phyloP scores from a whole-genome alignment of 805 yeast species.

The Candida lessepsii region DNA sequence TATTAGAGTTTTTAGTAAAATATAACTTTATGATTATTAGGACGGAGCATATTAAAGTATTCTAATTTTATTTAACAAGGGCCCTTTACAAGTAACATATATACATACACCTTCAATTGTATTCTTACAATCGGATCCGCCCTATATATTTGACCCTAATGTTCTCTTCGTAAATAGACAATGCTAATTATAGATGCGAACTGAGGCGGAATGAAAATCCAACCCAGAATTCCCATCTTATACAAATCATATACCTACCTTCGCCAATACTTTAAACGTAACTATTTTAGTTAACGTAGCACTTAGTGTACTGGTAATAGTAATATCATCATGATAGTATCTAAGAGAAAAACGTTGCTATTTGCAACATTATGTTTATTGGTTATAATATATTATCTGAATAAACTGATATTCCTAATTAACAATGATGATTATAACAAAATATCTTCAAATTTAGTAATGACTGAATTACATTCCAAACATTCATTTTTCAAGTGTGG shows the following conservation, averaged over 20 bases:
- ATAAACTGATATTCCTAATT: background rate
- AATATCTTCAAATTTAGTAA: background rate
- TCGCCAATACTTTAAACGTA: too few species aligned
- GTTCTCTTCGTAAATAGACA: background rate
- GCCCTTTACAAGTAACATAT: too few species aligned
- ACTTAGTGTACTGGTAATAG: background rate
- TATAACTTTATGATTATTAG: too few species aligned
- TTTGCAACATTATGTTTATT: background rate
- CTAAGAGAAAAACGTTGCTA: background rate
- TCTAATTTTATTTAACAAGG: too few species aligned
- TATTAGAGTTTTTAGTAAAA: background rate
- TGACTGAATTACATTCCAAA: background rate
- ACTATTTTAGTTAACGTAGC: too few species aligned
- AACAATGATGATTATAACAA: constrained; percentile 2
- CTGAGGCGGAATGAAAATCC: constrained; percentile 1
- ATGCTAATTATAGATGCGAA: constrained; percentile 3
- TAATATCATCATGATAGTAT: background rate
- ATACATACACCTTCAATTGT: too few species aligned
- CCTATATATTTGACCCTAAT: too few species aligned
- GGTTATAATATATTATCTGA: background rate
- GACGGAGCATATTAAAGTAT: too few species aligned
- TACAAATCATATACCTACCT: too few species aligned
- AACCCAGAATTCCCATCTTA: too few species aligned
- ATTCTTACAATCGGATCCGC: too few species aligned
- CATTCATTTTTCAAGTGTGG: background rate